Evolutionary conservation across 192 early-diverging fungal species (phyloP).

Genomic region (Backusella tarrabulga): DNA sequence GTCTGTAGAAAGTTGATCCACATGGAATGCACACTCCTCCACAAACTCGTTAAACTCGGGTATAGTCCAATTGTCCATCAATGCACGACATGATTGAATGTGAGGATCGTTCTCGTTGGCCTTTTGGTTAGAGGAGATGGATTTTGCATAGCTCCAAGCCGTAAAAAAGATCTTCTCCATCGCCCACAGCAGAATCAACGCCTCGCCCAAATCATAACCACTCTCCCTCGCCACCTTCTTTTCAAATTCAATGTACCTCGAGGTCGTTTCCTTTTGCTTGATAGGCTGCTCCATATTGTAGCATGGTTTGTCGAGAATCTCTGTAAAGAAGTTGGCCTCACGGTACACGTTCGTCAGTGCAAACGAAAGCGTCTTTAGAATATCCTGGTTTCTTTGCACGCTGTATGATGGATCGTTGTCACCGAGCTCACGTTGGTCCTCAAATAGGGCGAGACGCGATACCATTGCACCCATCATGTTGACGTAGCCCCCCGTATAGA

Average conservation of each 20-base stretch:
- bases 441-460: background rate
- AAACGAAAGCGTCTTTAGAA: constrained; percentile 15
- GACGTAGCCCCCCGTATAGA: constrained; percentile 22
- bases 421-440: background rate
- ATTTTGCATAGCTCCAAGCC: constrained; percentile 25
- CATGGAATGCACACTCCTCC: constrained; percentile 7
- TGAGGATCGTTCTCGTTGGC: background rate
- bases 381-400: background rate
- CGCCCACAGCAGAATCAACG: constrained; percentile 17
- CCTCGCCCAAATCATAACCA: constrained; percentile 17
- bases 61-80: constrained; percentile 21
- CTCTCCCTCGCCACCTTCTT: constrained; percentile 16
- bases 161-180: constrained; percentile 28
- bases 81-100: constrained; percentile 10
- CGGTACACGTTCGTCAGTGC: constrained; percentile 19
- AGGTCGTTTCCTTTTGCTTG: background rate
- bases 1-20: background rate
- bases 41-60: constrained; percentile 24
- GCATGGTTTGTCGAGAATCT: background rate
- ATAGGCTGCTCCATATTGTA: background rate
- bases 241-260: constrained; percentile 19
- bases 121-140: background rate
- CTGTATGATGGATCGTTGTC: constrained; percentile 12
- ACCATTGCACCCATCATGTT: constrained; percentile 21
- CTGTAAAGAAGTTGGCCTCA: constrained; percentile 21